Conservation (phyloP, 345 rosid genomes). For the Laguncularia racemosa region DNA sequence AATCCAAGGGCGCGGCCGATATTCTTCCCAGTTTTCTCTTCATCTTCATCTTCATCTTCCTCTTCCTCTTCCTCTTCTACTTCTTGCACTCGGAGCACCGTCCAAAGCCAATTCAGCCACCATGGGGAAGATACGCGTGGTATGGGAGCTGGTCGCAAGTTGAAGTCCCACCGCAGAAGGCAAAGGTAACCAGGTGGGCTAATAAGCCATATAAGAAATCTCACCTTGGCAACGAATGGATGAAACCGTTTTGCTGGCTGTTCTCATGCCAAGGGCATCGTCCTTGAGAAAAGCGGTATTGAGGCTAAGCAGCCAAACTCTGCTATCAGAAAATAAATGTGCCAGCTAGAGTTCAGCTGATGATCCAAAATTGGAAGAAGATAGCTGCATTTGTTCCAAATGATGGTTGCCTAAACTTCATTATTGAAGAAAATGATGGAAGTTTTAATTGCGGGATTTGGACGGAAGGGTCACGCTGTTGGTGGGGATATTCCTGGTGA, state of each 20-base stretch:
- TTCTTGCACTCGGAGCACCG: too few relatives aligned
- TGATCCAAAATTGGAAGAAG: constrained; percentile 91
- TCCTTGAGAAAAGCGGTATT: constrained; percentile 85
- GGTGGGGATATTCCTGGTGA: constrained; percentile 93
- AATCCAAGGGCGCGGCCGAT: too few relatives aligned
- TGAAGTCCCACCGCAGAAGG: constrained; percentile 60
- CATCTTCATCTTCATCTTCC: too few relatives aligned
- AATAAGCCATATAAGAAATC: constrained; percentile 87
- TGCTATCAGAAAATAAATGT: constrained; percentile 91
- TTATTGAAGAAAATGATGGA: constrained; percentile 93
- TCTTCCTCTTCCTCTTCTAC: too few relatives aligned
- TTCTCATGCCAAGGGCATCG: constrained; percentile 80
- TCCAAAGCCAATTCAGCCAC: too few relatives aligned
- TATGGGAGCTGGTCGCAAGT: constrained; percentile 83
- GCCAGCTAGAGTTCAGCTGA: constrained; percentile 93
- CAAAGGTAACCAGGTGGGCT: constrained; percentile 98
- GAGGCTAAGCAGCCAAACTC: constrained; percentile 99
- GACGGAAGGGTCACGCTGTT: constrained; percentile 77
- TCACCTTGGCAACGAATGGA: constrained; percentile 85
- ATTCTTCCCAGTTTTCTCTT: too few relatives aligned
- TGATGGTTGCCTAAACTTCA: constrained; percentile 94
- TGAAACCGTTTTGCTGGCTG: constrained; percentile 83
- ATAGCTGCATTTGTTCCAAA: constrained; percentile 96
- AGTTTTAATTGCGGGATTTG: constrained; percentile 74
- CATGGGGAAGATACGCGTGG: constrained; percentile 83